phyloP scores from a whole-genome alignment of 768 basidiomycete species.

The Leccinum boreale region DNA sequence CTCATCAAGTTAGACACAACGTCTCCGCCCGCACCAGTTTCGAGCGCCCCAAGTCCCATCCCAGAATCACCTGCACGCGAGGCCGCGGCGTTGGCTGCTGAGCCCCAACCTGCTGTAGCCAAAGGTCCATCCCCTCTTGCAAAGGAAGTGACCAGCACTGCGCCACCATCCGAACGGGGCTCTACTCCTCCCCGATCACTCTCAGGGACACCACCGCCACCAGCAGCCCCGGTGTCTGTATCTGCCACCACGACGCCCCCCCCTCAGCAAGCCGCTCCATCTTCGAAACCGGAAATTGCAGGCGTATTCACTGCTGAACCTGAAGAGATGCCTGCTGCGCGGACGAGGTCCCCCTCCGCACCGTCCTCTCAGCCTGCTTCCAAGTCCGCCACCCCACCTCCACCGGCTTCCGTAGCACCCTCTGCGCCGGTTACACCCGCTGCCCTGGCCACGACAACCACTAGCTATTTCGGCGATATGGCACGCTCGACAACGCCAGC shows the following conservation, averaged over 20 bases:
- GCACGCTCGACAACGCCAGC: constrained; percentile 26
- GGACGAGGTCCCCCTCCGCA: constrained; percentile 5
- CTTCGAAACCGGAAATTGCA: constrained; percentile 38
- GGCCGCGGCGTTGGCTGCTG: constrained; percentile 39
- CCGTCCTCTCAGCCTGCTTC: constrained; percentile 15
- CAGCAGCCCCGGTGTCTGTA: constrained; percentile 14
- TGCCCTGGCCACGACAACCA: background rate
- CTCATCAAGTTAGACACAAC: constrained; percentile 35
- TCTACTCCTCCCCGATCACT: constrained; percentile 19
- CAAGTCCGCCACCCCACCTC: constrained; percentile 17
- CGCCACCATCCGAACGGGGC: constrained; percentile 12
- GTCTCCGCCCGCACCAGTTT: constrained; percentile 22
- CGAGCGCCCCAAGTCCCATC: constrained; percentile 56
- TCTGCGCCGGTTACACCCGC: constrained; percentile 26
- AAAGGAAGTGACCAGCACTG: constrained; percentile 23
- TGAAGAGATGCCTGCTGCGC: constrained; percentile 31
- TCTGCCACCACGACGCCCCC: constrained; percentile 14
- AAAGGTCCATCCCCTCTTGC: constrained; percentile 45
- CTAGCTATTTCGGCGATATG: constrained; percentile 24
- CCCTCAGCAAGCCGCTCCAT: background rate
- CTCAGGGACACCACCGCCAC: constrained; percentile 20
- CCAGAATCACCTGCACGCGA: constrained; percentile 66
- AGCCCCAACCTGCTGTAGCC: constrained; percentile 19
- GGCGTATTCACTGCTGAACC: constrained; percentile 49
- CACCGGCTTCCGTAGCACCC: constrained; percentile 16